Evolutionary conservation across 331 rosid genomes (phyloP).

Genomic region (Stylosanthes scabra): DNA sequence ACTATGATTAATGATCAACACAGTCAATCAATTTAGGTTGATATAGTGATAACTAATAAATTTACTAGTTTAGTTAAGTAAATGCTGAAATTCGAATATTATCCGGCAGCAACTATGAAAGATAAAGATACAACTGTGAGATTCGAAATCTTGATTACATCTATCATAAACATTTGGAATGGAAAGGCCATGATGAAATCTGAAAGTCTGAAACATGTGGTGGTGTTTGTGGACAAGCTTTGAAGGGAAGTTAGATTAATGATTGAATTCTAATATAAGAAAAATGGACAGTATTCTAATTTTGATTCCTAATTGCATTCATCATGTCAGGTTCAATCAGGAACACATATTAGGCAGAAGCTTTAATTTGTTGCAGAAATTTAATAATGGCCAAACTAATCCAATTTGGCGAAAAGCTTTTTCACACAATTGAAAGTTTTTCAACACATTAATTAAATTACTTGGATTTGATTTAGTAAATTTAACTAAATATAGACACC

Average conservation of each 20-base stretch:
- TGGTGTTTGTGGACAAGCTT: neutral
- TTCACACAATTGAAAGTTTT: neutral
- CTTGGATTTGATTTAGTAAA: neutral
- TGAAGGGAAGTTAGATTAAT: neutral
- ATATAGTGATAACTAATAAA: too few relatives aligned
- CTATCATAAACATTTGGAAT: too few relatives aligned
- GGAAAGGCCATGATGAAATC: too few relatives aligned
- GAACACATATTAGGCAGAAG: neutral
- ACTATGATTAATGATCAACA: too few relatives aligned
- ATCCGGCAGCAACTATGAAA: too few relatives aligned
- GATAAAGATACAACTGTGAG: too few relatives aligned
- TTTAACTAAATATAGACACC: neutral
- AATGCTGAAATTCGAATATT: too few relatives aligned
- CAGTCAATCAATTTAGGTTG: too few relatives aligned
- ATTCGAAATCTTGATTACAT: too few relatives aligned
- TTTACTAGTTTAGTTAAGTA: too few relatives aligned
- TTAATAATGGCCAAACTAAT: neutral
- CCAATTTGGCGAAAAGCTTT: neutral
- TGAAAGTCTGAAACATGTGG: neutral
- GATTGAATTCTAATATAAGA: slow-evolving; percentile 4
- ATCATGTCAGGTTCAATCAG: neutral
- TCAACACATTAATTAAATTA: neutral
- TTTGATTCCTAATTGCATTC: slow-evolving; percentile 4
- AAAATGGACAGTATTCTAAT: neutral
- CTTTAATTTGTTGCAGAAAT: neutral